Percentiles rank a stretch among this genome's conserved stretches.
Evolutionary conservation across 2,329 filamentous ascomycete species (phyloP).

Genomic region (Alternaria solani): DNA sequence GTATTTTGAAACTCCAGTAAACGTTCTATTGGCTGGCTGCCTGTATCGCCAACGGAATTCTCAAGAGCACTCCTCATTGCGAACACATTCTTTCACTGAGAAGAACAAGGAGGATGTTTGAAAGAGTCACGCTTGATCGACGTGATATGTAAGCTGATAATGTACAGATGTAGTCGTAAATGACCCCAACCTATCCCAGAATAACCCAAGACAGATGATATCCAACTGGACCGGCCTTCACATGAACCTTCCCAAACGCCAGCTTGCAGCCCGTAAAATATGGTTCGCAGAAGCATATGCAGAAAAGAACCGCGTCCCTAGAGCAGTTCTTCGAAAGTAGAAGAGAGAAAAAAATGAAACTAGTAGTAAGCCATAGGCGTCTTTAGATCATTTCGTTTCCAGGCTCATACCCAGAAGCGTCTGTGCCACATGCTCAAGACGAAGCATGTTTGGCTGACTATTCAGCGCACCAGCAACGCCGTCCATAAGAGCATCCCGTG

Average conservation of each 20-base stretch:
- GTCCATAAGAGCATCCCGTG: constrained; percentile 10
- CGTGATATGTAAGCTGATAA: constrained; percentile 13
- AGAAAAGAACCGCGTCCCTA: constrained; percentile 1
- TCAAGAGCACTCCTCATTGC: too few relatives aligned
- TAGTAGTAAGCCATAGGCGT: neutral
- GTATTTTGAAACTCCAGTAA: neutral
- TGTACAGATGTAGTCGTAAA: constrained; percentile 25
- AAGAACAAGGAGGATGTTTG: neutral
- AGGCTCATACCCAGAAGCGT: constrained; percentile 33
- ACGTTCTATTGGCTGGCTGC: neutral
- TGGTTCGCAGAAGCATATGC: constrained; percentile 21
- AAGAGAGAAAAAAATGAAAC: constrained; percentile 4
- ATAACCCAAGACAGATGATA: neutral
- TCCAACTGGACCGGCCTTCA: neutral
- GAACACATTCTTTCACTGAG: too few relatives aligned
- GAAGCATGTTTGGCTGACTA: neutral
- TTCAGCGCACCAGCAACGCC: neutral
- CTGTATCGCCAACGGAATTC: too few relatives aligned
- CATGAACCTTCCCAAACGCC: constrained; percentile 16
- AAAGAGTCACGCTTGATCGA: neutral
- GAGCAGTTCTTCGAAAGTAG: neutral
- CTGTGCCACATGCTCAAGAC: neutral
- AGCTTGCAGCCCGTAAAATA: constrained; percentile 8
- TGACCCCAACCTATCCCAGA: neutral
- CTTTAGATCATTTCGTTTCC: constrained; percentile 31